These are phyloP conservation scores for Carallia brachiata DNA, from an alignment of 345 rosid species.

Conservation along the genomic window DNA sequence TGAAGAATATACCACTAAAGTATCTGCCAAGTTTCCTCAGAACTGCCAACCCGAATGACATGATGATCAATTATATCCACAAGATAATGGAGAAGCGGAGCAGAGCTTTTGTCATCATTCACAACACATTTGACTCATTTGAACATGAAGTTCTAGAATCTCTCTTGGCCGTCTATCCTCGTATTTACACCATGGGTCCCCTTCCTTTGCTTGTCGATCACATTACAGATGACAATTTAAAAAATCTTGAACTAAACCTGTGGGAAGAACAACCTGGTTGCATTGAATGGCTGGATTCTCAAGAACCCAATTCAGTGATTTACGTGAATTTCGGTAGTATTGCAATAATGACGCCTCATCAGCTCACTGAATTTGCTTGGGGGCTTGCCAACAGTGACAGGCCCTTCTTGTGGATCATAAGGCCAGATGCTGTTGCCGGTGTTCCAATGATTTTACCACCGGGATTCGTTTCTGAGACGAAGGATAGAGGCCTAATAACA, in stretches of 20 bases:
- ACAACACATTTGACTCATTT: not conserved
- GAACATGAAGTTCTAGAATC: not conserved
- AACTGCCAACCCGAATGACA: slow-evolving; percentile 5
- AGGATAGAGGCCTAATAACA: slow-evolving; percentile 12
- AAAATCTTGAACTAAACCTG: not conserved
- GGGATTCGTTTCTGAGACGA: slow-evolving; percentile 6
- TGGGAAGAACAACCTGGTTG: slow-evolving; percentile 11
- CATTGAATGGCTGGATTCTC: slow-evolving; percentile 6
- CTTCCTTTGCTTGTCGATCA: slow-evolving; percentile 5
- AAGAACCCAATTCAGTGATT: slow-evolving; percentile 9
- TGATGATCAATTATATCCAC: not conserved
- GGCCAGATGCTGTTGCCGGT: slow-evolving; percentile 7
- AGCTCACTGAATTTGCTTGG: slow-evolving; percentile 15
- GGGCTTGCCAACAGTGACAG: slow-evolving; percentile 18
- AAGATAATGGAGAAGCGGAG: not conserved
- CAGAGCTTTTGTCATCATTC: not conserved
- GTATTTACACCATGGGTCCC: slow-evolving; percentile 7
- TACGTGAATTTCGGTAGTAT: slow-evolving; percentile 16
- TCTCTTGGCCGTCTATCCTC: not conserved
- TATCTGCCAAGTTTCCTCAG: slow-evolving; percentile 9
- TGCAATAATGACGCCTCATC: slow-evolving; percentile 3
- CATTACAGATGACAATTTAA: not conserved
- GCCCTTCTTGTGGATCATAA: slow-evolving; percentile 13
- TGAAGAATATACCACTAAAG: not conserved
- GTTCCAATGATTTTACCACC: not conserved